These are phyloP conservation scores for Mycena metata DNA, from an alignment of 768 basidiomycete species.

Conservation along the genomic window DNA sequence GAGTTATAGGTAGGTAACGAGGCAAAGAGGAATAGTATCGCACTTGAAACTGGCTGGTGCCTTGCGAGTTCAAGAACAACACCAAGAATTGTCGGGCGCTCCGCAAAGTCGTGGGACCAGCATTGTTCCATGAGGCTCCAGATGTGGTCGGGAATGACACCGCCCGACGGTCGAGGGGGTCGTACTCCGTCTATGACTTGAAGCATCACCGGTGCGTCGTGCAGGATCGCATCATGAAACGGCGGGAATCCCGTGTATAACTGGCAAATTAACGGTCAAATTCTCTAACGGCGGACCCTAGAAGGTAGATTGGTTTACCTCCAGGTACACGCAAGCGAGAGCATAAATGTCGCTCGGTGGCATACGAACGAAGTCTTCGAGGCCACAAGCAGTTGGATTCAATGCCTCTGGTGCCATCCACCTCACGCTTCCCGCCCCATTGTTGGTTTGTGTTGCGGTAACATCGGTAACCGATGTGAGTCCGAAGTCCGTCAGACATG, in stretches of 20 bases:
- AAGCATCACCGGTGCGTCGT: constrained; percentile 26
- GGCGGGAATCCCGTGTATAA: constrained; percentile 30
- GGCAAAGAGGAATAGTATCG: not conserved
- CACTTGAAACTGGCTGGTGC: constrained; percentile 3
- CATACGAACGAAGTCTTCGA: constrained; percentile 4
- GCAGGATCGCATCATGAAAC: constrained; percentile 22
- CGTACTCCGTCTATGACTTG: constrained; percentile 23
- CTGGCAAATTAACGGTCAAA: not conserved
- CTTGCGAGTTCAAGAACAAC: constrained; percentile 28
- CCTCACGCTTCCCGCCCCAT: constrained; percentile 32
- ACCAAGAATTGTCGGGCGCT: constrained; percentile 30
- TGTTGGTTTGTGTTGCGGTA: constrained; percentile 10
- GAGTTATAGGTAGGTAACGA: not conserved
- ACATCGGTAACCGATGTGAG: constrained; percentile 33
- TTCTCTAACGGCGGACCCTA: no score
- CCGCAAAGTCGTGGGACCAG: constrained; percentile 22
- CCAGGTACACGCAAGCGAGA: constrained; percentile 29
- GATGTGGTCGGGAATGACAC: constrained; percentile 19
- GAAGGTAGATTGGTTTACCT: constrained; percentile 6
- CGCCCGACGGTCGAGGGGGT: constrained; percentile 10
- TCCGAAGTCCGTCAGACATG: constrained; percentile 38
- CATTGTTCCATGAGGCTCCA: constrained; percentile 27
- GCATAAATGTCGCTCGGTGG: constrained; percentile 33
- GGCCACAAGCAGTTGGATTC: constrained; percentile 26
- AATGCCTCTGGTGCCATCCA: constrained; percentile 40